Base-by-base conservation (phyloP, 2,329 filamentous ascomycete species). In the Teratosphaeria gauchensis region DNA sequence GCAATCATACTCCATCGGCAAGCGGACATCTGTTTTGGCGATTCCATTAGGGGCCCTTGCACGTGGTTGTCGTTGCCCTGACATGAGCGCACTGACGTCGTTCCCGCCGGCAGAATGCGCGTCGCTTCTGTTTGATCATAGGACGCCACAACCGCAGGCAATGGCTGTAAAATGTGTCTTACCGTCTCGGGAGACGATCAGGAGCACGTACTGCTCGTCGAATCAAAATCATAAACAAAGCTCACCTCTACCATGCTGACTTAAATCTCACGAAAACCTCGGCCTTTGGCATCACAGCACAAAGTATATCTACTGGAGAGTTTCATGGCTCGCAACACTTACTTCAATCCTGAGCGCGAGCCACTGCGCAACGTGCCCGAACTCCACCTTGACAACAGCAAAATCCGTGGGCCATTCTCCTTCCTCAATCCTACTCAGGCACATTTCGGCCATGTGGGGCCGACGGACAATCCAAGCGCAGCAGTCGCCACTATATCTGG, bases 371-470 rank as follows among this genome's bases (percentile, higher is more conserved):
- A 68, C 46, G 57, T 64, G 19, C 24, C 60, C 7, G 38, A 58
- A 7, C 62, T 74, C 12, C 59, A 63, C 1, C 63, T 72, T 55
- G 60, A 69, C 32, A 46, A 64, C 14, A 53, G 67, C 42, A 55
- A 64, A 11, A 56, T 71, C 51, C 61, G 62, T 30, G 79, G 79
- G 0, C 77, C 79, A 9, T 61, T 81, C 24, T 58, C 68, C 1
- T 80, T 78, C 62, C 69, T 82, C 51, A 81, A 82, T 61, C 79
- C 80, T 4, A 83, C 80, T 1, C 68, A 66, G 56, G 76, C 76
- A 5, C 68, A 69, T 54, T 74, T 72, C 61, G 58, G 63, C 8
- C 65, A 64, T 7, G 54, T 54, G 14, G 38, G 53, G 38, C 57
- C 8, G 12, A 58, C 8, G 16, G 48, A 14, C n/a, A 58, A 57